A percentile compares a stretch with the other conserved stretches of the same genome.
phyloP scores from a whole-genome alignment of 192 early-diverging fungal genomes.

The Obelidium mucronatum region DNA sequence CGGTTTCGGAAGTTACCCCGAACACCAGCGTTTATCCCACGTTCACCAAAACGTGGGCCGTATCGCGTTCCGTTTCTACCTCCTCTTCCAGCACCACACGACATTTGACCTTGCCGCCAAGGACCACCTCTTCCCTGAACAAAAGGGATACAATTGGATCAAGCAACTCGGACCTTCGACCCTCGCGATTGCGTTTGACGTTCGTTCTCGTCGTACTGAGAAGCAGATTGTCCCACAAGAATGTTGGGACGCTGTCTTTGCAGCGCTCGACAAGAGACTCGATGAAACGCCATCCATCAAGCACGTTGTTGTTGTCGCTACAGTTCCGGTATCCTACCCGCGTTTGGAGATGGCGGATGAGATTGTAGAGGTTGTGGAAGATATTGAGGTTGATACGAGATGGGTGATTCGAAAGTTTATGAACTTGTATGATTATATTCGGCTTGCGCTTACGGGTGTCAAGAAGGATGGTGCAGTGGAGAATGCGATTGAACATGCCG shows the following conservation, averaged over 20 bases:
- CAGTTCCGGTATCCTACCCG: slow-evolving; percentile 26
- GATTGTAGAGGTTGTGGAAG: neutral
- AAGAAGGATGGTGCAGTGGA: neutral
- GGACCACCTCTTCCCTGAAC: neutral
- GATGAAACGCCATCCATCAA: neutral
- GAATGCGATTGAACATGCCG: neutral
- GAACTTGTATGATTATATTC: neutral
- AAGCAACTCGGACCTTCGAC: slow-evolving; percentile 29
- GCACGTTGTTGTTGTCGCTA: slow-evolving; percentile 26
- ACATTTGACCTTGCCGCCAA: slow-evolving; percentile 58
- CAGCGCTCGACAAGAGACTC: neutral
- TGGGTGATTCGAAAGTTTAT: neutral
- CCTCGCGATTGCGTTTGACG: slow-evolving; percentile 7
- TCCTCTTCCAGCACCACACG: slow-evolving; percentile 86
- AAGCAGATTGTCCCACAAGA: slow-evolving; percentile 53
- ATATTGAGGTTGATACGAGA: neutral
- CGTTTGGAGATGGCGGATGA: slow-evolving; percentile 21
- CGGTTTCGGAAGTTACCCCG: slow-evolving; percentile 85
- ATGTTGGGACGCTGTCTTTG: slow-evolving; percentile 56
- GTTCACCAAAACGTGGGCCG: slow-evolving; percentile 79
- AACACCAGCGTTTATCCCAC: slow-evolving; percentile 69
- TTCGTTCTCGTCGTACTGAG: slow-evolving; percentile 28
- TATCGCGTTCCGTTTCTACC: slow-evolving; percentile 77
- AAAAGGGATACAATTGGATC: slow-evolving; percentile 11
- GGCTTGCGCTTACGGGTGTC: neutral